Evolutionary conservation across 2,329 filamentous ascomycete genomes (phyloP), one percentile per base, ranked within the genome.

Genomic region (Didymella arachidicola): DNA sequence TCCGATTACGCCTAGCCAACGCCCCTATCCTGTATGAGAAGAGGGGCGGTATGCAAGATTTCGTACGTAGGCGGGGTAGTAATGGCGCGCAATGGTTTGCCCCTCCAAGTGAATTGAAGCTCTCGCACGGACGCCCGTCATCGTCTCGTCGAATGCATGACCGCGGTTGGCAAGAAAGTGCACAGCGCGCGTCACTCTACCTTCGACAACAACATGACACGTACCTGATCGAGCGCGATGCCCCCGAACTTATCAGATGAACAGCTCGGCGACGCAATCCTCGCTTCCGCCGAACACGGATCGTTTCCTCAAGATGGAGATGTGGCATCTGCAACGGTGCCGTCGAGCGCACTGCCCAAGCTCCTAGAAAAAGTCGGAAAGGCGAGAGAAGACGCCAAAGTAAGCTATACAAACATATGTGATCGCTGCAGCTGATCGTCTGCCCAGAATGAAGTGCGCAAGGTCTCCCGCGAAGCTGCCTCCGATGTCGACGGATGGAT

Each of bases 401-500:
- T 84, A 64, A 14, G 67, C 45, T 22, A 19, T 16, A 22, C 30
- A 22, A 18, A n/a, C 8, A 18, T 34, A 1, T 6, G 16, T 10
- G 4, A 38, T 6, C 19, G 32, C 36, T 14, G 2, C 44, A 22
- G 54, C 60, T 67, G 38, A 67, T 18, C 19, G 8, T 44, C 11
- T 50, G 27, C 10, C 43, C 67, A 91, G 87, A 79, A 84, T 59
- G 88, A 96, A 68, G 89, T 98, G 58, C 89, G 88, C 64, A 77
- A 81, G 22, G 86, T 95, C 61, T 96, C 93, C 77, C 86, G 87
- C 71, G 87, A 92, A 65, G 90, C 88, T 18, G 90, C 89, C 56
- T 86, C 88, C 38, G 90, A 96, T 70, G 89, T 97, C 49, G 90
- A 92, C 72, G 86, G 88, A 50, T 98, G 94, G 94, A 91, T 96